Base-by-base conservation (phyloP, 2,329 filamentous ascomycete genomes). In the Hymenoscyphus scutula region DNA sequence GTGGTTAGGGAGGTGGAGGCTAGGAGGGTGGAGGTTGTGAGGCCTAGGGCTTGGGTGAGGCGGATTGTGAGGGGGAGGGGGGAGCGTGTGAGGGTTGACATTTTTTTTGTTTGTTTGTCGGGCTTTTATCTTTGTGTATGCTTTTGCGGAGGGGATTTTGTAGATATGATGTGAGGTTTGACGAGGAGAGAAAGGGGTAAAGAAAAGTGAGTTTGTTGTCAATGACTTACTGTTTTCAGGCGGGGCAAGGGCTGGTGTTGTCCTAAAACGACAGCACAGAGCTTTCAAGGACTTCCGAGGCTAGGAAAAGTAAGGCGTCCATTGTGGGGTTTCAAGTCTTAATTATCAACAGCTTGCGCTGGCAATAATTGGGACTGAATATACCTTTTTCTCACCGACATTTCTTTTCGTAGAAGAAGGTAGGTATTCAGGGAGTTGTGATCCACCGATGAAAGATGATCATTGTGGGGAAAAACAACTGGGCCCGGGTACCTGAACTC, bases 1-100 rank as follows among this genome's bases (percentile, higher is more conserved):
- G 45, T 48, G 15, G 29, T 51, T n/a, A 58, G 25, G 56, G 38
- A 27, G n/a, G 56, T 29, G 56, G 38, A 25, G 41, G 41, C 41
- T 38, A 58, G 56, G 56, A 58, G 19, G 27, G 41, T 29, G 15
- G 56, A 48, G 38, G 56, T 30, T 27, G 56, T 58, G 7, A 58
- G 37, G 56, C 56, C 56, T 17, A 58, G 38, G 27, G 41, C 41
- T 51, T 58, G 56, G 5, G 56, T 51, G 25, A 51, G 37, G 41
- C 56, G 38, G 38, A 58, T 45, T 25, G 56, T n/a, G 56, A 51
- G 56, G 17, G 56, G 56, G 15, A 17, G 15, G 27, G 41, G 54
- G 54, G 29, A 34, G 4, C 25, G 25, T 8, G 53, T 54, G 27
- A 54, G 27, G 53, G 53, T 51, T 51, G 45, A 25, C 45, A 51